Percentiles rank a stretch among this genome's conserved stretches.
Conservation (phyloP, 352 stramenopile species). For the Phytophthora pini region DNA sequence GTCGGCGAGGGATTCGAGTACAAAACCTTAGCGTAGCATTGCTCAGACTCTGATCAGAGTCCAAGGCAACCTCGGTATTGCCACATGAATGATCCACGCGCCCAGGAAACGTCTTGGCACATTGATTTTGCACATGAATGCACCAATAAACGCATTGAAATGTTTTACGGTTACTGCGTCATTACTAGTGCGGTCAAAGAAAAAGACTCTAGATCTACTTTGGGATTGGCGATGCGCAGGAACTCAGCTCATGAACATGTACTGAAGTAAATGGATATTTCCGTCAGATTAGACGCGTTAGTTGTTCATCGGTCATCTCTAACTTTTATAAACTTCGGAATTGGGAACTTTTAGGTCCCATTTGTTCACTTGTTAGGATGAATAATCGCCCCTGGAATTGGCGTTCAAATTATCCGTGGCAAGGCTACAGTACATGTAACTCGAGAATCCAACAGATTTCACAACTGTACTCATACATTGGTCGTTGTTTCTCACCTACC, state of each 20-base stretch:
- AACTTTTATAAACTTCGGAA: too few relatives aligned
- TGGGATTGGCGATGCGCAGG: neutral
- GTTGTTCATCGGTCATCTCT: too few relatives aligned
- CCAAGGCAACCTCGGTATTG: neutral
- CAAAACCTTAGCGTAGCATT: slow-evolving; percentile 2
- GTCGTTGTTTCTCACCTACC: too few relatives aligned
- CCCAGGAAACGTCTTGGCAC: neutral
- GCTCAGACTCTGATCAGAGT: neutral
- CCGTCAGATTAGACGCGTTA: too few relatives aligned
- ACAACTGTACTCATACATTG: too few relatives aligned
- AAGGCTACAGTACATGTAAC: neutral
- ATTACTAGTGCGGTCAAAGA: too few relatives aligned
- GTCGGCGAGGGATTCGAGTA: slow-evolving; percentile 4
- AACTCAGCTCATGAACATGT: too few relatives aligned
- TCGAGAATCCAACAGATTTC: neutral
- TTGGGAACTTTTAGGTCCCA: too few relatives aligned
- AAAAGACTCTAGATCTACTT: neutral
- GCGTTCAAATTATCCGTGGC: too few relatives aligned
- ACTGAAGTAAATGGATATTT: neutral
- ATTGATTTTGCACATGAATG: neutral
- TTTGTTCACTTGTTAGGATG: neutral
- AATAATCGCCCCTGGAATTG: too few relatives aligned
- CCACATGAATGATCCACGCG: neutral
- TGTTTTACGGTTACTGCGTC: slow-evolving; percentile 11
- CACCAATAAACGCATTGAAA: slow-evolving; percentile 13